phyloP scores from a whole-genome alignment of 345 rosid genomes.

The Combretum micranthum region DNA sequence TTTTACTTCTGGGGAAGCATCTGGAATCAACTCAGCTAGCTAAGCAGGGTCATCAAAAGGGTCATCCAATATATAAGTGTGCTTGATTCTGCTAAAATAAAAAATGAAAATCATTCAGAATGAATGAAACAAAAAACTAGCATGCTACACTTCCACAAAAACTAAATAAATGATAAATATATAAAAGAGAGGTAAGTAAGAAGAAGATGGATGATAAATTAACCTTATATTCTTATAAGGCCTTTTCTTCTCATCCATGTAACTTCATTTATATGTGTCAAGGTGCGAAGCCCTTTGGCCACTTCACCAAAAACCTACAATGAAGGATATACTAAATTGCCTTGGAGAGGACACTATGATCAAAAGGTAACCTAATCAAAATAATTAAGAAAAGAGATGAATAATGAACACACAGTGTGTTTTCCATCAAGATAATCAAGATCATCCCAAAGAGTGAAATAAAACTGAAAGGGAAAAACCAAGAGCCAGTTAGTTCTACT shows the following conservation, averaged over 20 bases:
- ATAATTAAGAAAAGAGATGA: no score
- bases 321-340: background rate
- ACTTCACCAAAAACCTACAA: constrained; percentile 88
- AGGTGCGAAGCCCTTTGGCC: constrained; percentile 82
- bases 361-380: no score
- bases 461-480: constrained; percentile 53
- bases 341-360: background rate
- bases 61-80: constrained; percentile 73
- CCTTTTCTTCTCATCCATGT: constrained; percentile 69
- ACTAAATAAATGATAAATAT: no score
- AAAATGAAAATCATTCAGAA: background rate
- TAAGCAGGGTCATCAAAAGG: constrained; percentile 89
- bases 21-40: constrained; percentile 69
- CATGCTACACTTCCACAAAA: no score
- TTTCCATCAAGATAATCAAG: constrained; percentile 94
- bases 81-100: constrained; percentile 57
- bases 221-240: constrained; percentile 79
- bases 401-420: constrained; percentile 62
- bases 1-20: constrained; percentile 90
- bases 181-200: constrained; percentile 6
- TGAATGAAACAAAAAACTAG: no score
- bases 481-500: constrained; percentile 9
- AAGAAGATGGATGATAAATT: constrained; percentile 8
- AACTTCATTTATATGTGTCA: constrained; percentile 83
- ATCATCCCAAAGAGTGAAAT: constrained; percentile 74